These are phyloP conservation scores for Capsella rubella DNA, from an alignment of 441 rosid species.

Conservation along the genomic window DNA sequence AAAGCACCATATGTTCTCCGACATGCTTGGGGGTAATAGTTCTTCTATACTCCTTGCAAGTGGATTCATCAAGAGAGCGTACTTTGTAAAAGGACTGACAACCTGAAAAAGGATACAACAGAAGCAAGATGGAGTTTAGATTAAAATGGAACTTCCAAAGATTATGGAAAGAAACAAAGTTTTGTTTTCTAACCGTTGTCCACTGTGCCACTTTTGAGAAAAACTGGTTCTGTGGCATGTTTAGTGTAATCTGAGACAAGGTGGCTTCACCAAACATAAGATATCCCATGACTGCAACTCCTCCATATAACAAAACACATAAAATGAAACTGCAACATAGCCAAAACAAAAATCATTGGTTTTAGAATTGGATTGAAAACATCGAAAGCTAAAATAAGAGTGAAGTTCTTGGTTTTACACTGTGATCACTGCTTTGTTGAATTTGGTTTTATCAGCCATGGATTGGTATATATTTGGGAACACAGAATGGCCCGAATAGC, in stretches of 20 bases:
- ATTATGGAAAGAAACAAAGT: not conserved
- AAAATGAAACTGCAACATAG: slow-evolving; percentile 65
- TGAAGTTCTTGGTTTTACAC: slow-evolving; percentile 49
- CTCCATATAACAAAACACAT: slow-evolving; percentile 70
- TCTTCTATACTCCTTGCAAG: slow-evolving; percentile 91
- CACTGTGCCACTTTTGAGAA: slow-evolving; percentile 78
- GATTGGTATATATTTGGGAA: slow-evolving; percentile 95
- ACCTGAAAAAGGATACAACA: slow-evolving; percentile 56
- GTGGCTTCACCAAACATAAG: slow-evolving; percentile 85
- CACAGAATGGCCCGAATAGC: slow-evolving; percentile 83
- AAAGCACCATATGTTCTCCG: slow-evolving; percentile 63
- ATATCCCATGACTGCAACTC: slow-evolving; percentile 81
- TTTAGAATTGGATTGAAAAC: slow-evolving; percentile 1
- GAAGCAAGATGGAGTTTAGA: slow-evolving; percentile 19
- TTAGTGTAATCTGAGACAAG: slow-evolving; percentile 84
- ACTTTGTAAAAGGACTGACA: slow-evolving; percentile 83
- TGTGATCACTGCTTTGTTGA: slow-evolving; percentile 60
- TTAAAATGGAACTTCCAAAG: slow-evolving; percentile 12
- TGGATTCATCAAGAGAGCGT: slow-evolving; percentile 85
- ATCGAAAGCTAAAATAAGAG: slow-evolving; percentile 13
- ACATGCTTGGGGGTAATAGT: slow-evolving; percentile 62
- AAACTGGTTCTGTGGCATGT: slow-evolving; percentile 68
- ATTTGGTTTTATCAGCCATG: slow-evolving; percentile 88
- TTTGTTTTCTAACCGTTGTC: slow-evolving; percentile 70
- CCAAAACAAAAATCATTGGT: slow-evolving; percentile 5